Conservation (phyloP, 2,329 filamentous ascomycete species). For the Pestalotiopsis sp. region DNA sequence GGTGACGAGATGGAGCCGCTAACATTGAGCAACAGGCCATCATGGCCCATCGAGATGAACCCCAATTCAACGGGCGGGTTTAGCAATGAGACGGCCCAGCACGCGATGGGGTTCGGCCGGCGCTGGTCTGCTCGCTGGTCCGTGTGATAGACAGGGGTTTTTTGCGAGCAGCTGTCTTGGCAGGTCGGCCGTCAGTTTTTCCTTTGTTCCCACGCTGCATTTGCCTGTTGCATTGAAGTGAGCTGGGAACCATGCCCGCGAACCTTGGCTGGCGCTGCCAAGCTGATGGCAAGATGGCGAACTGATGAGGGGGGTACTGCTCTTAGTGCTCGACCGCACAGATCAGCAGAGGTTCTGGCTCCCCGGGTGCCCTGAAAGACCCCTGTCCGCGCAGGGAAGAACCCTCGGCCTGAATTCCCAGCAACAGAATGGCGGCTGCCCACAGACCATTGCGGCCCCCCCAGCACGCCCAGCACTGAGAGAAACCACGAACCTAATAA, state of each 20-base stretch:
- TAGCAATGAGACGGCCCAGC: neutral
- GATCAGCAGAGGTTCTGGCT: neutral
- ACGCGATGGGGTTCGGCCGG: neutral
- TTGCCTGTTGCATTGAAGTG: neutral
- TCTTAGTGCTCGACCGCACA: neutral
- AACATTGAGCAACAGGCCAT: neutral
- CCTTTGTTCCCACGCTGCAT: neutral
- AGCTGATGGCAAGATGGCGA: neutral
- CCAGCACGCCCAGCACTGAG: too few species aligned
- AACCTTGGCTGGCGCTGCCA: neutral
- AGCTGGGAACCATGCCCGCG: neutral
- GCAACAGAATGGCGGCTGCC: neutral
- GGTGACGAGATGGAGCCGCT: too few species aligned
- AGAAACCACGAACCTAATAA: neutral
- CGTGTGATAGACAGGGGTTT: neutral
- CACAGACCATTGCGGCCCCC: too few species aligned
- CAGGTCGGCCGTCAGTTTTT: neutral
- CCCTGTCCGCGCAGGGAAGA: neutral
- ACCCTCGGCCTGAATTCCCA: neutral
- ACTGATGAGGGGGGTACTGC: neutral
- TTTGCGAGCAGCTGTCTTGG: neutral
- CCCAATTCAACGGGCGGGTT: neutral
- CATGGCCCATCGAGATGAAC: neutral
- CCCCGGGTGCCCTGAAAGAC: neutral
- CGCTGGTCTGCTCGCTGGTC: neutral